Evolutionary conservation across 2,329 filamentous ascomycete species (phyloP).

Genomic region (Penicillium sp.): DNA sequence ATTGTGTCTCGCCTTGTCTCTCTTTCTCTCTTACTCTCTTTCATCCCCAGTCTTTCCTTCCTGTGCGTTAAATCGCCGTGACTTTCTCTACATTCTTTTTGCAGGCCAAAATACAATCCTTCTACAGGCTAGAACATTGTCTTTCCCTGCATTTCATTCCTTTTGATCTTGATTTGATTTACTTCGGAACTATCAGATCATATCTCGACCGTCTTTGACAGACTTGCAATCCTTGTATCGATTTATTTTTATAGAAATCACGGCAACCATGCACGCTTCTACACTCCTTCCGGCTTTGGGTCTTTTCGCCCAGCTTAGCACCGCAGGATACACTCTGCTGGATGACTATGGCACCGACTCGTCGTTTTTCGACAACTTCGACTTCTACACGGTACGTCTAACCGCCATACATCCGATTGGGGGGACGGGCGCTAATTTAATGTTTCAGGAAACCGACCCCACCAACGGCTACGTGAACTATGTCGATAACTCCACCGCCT

Average conservation of each 20-base stretch:
- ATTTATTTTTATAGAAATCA: not conserved
- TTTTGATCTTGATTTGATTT: conserved; percentile 1
- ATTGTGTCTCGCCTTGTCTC: conserved; percentile 2
- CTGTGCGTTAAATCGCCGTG: conserved; percentile 11
- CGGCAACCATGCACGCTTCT: conserved; percentile 29
- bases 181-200: not conserved
- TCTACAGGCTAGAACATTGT: conserved; percentile 6
- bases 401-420: not conserved
- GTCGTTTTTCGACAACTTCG: conserved; percentile 55
- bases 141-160: conserved; percentile 6
- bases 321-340: conserved; percentile 43
- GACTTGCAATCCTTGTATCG: conserved; percentile 5
- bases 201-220: conserved; percentile 15
- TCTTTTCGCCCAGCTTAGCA: conserved; percentile 31
- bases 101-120: conserved; percentile 13
- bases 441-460: conserved; percentile 56
- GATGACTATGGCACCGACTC: conserved; percentile 49
- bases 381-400: conserved; percentile 50
- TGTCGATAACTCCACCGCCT: conserved; percentile 59
- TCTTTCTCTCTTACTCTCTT: conserved; percentile 4
- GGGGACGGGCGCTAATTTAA: conserved; percentile 1
- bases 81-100: conserved; percentile 14
- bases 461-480: conserved; percentile 76
- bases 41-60: conserved; percentile 16
- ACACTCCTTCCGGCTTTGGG: conserved; percentile 29